Base-by-base conservation (phyloP, 139 green algal genomes). In the Tetradesmus obliquus region DNA sequence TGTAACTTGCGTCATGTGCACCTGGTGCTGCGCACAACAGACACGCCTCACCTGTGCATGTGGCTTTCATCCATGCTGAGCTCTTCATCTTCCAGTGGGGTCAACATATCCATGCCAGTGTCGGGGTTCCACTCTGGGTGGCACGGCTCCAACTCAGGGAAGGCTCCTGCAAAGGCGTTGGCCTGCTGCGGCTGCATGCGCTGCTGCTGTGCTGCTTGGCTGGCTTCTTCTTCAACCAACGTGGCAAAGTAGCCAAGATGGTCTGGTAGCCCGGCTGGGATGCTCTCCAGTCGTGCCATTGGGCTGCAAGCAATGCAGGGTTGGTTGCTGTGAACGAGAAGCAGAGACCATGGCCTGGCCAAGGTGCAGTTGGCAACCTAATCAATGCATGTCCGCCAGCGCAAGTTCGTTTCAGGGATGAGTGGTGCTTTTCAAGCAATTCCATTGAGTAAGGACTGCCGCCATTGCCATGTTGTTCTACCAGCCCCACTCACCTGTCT, bases 241-340 rank as follows among this genome's bases (percentile, higher is more conserved):
- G 55, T 53, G 71, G 72, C 58, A 2, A 90, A 55, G 71, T 84
- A 90, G 20, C 84, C 86, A 2, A 90, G 86, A 53, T 90, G 86
- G 13, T 55, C 22, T 72, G 53, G 51, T 8, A 90, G 53, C 66
- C 71, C n/a, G 4, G 86, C 51, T 24, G 86, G 51, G 24, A 90
- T 90, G 51, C 86, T 90, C 20, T 90, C 86, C 19, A 45, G 13
- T 5, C 51, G 69, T 9, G 45, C 13, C 79, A 84, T 51, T 5
- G 79, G 51, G 79, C 51, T 55, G 79, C 45, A 57, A 22, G 12
- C 32, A n/a, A 54, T 19, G 45, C 51, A 22, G 7, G 32, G 20
- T 54, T 55, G 24, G 32, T 45, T 45, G 32, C 32, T 45, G 32
- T 45, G 32, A 45, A 45, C 32, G 32, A 45, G 32, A 45, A 45